Conservation (phyloP, 163 green algal genomes). For the Volvox carteri region DNA sequence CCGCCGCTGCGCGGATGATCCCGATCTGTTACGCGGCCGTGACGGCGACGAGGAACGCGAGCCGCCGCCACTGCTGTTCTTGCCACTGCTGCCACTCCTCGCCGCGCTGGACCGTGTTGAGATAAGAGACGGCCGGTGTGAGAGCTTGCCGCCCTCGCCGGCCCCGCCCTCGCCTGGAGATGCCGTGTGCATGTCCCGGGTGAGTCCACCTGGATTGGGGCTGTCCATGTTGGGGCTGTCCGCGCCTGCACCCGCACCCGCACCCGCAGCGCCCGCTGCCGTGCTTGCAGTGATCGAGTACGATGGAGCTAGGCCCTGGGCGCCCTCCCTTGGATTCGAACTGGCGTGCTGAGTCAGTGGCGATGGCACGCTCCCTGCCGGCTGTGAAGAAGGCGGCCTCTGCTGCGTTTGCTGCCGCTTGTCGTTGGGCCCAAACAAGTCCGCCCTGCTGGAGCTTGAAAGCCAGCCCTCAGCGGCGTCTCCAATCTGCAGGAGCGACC, state of each 20-base stretch:
- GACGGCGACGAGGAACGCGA: not conserved
- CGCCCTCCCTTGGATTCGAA: not conserved
- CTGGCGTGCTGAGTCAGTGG: not conserved
- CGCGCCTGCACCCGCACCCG: too few relatives aligned
- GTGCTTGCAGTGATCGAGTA: too few relatives aligned
- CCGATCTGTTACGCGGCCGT: not conserved
- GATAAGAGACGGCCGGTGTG: not conserved
- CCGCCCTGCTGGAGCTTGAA: not conserved
- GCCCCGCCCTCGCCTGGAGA: too few relatives aligned
- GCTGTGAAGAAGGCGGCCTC: not conserved
- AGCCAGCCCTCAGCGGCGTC: not conserved
- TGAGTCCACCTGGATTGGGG: too few relatives aligned
- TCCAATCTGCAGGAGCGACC: not conserved
- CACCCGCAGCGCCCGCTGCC: too few relatives aligned
- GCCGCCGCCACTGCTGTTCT: not conserved
- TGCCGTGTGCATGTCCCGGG: not conserved
- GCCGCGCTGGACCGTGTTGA: not conserved
- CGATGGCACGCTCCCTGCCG: too few relatives aligned
- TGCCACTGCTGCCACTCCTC: not conserved
- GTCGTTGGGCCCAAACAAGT: not conserved
- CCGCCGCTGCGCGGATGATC: not conserved
- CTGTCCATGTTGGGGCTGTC: too few relatives aligned
- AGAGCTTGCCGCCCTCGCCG: not conserved
- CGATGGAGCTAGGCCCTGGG: not conserved
- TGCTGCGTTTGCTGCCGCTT: not conserved